Evolutionary conservation across 139 green algal species (phyloP).

Genomic region (Astrephomene gubernaculifera): DNA sequence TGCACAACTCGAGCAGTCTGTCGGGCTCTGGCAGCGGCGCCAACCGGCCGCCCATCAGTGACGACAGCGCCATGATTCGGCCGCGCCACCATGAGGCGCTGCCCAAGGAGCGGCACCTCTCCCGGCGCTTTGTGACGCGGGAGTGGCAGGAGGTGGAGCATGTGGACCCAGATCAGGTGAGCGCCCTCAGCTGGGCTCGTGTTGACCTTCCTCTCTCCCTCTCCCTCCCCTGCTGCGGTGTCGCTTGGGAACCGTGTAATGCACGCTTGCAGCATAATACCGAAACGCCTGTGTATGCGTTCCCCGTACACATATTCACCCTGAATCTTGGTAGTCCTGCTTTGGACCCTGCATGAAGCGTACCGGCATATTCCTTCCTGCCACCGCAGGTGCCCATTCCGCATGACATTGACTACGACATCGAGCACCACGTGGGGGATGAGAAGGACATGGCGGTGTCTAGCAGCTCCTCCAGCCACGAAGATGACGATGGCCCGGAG

Average conservation of each 20-base stretch:
- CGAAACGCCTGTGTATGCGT: too few species aligned
- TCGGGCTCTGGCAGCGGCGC: background rate
- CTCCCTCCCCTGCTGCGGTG: too few species aligned
- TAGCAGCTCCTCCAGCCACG: background rate
- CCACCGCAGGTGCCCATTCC: slow-evolving; percentile 36
- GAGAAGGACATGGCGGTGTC: slow-evolving; percentile 42
- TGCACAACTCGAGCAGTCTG: background rate
- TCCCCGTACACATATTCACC: too few species aligned
- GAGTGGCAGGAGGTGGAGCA: slow-evolving; percentile 35
- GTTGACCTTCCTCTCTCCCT: too few species aligned
- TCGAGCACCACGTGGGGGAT: slow-evolving; percentile 26
- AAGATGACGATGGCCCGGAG: slow-evolving; percentile 8
- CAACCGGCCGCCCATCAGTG: background rate
- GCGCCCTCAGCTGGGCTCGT: background rate
- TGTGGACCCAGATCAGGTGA: slow-evolving; percentile 34
- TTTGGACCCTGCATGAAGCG: too few species aligned
- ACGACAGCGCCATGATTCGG: slow-evolving; percentile 30
- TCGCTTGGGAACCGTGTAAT: too few species aligned
- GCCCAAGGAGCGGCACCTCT: background rate
- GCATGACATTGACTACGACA: slow-evolving; percentile 39
- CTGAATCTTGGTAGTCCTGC: too few species aligned
- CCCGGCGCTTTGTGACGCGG: background rate
- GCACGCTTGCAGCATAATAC: too few species aligned
- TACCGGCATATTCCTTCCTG: too few species aligned
- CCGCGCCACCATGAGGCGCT: background rate